Conservation (phyloP, 805 yeast species). For the Candida ponderosae region DNA sequence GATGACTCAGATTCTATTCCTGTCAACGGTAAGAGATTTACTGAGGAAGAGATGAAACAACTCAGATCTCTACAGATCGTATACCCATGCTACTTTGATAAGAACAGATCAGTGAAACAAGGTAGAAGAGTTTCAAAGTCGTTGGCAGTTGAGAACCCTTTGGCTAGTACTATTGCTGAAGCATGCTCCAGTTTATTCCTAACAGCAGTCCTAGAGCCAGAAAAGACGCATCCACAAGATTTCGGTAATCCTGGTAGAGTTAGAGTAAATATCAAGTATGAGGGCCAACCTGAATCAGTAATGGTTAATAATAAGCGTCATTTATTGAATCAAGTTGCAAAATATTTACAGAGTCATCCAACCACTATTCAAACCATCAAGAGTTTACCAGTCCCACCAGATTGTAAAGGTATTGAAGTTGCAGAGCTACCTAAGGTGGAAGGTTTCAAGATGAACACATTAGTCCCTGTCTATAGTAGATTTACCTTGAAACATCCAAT, state of each 20-base stretch:
- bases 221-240: conserved; percentile 91
- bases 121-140: conserved; percentile 74
- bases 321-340: conserved; percentile 50
- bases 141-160: conserved; percentile 78
- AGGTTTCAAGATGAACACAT: conserved; percentile 78
- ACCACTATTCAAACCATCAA: conserved; percentile 59
- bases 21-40: conserved; percentile 24
- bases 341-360: conserved; percentile 57
- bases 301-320: conserved; percentile 51
- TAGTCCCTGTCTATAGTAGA: conserved; percentile 83
- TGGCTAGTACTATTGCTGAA: conserved; percentile 75
- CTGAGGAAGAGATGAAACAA: conserved; percentile 53
- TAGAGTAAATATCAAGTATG: conserved; percentile 56
- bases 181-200: conserved; percentile 41
- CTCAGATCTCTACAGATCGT: conserved; percentile 64
- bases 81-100: conserved; percentile 92
- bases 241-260: conserved; percentile 98
- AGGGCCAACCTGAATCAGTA: conserved; percentile 31
- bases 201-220: conserved; percentile 54
- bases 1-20: conserved; percentile 3
- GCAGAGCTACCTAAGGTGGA: conserved; percentile 67
- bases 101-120: conserved; percentile 59
- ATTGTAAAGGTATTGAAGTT: conserved; percentile 46
- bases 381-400: conserved; percentile 60
- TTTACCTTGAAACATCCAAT: conserved; percentile 79